phyloP scores from a whole-genome alignment of 176 grass and related monocot species.

The Panicum miliaceum region DNA sequence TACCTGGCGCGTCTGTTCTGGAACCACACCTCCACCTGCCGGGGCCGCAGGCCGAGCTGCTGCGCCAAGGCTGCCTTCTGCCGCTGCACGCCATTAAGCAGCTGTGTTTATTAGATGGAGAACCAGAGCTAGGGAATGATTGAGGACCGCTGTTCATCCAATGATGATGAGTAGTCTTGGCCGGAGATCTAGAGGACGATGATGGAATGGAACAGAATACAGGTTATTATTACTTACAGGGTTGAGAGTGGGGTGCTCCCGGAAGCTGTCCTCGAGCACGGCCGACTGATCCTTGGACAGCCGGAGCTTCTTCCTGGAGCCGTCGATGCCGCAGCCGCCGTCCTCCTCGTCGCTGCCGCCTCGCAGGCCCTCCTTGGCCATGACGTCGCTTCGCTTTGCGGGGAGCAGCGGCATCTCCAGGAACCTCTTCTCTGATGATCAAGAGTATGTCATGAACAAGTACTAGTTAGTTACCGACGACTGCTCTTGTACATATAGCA shows the following conservation, averaged over 20 bases:
- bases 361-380: slow-evolving; percentile 46
- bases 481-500: not conserved
- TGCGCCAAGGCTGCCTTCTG: slow-evolving; percentile 82
- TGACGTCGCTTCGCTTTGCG: slow-evolving; percentile 48
- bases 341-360: slow-evolving; percentile 83
- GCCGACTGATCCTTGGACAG: slow-evolving; percentile 84
- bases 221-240: slow-evolving; percentile 53
- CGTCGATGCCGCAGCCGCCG: slow-evolving; percentile 56
- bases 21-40: slow-evolving; percentile 97
- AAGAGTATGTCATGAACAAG: not conserved
- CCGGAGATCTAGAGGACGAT: not conserved
- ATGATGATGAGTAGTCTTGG: not conserved
- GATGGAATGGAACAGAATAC: not conserved
- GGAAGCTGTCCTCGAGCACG: slow-evolving; percentile 85
- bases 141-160: not conserved
- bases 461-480: not conserved
- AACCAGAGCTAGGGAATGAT: not conserved
- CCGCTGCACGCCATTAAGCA: slow-evolving; percentile 48
- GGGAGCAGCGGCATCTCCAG: slow-evolving; percentile 61
- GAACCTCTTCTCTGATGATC: slow-evolving; percentile 44
- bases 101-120: not conserved
- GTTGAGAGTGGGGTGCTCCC: slow-evolving; percentile 86
- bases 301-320: slow-evolving; percentile 83
- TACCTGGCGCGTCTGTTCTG: slow-evolving; percentile 95
- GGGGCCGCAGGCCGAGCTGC: slow-evolving; percentile 71